Percentiles rank a stretch among this genome's conserved stretches.
phyloP scores from a whole-genome alignment of 495 filamentous ascomycete genomes.

The Penicillium flavigenum region DNA sequence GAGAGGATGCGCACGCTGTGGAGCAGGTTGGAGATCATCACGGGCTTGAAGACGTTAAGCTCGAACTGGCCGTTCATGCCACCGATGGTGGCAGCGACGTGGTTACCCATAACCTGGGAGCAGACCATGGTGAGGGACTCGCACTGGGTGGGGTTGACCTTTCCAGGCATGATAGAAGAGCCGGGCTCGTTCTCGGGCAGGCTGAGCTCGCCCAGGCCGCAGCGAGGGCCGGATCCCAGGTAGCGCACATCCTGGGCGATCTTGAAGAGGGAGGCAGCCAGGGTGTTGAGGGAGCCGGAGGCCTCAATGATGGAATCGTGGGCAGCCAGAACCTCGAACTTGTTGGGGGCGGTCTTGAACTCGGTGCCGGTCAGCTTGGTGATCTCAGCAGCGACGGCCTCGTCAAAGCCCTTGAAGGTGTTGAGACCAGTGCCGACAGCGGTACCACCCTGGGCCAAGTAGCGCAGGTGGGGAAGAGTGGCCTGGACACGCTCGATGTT shows the following conservation, averaged over 20 bases:
- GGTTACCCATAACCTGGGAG: constrained; percentile 96
- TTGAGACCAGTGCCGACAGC: constrained; percentile 97
- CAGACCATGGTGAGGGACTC: constrained; percentile 98
- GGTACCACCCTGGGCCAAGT: constrained; percentile 93
- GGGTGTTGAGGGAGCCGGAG: constrained; percentile 86
- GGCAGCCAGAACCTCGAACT: constrained; percentile 97
- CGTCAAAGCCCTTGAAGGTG: constrained; percentile 94
- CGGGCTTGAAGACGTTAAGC: constrained; percentile 98
- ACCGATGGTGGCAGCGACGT: constrained; percentile 84
- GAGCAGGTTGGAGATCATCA: constrained; percentile 90
- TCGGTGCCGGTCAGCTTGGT: constrained; percentile 85
- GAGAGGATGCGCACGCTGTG: constrained; percentile 84
- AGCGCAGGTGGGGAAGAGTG: constrained; percentile 76
- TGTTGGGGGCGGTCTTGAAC: constrained; percentile 97
- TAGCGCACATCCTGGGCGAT: constrained; percentile 98
- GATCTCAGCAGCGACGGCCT: constrained; percentile 86
- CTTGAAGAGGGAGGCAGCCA: constrained; percentile 91
- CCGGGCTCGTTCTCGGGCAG: constrained; percentile 98
- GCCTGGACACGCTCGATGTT: constrained; percentile 85
- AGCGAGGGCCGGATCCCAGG: constrained; percentile 92
- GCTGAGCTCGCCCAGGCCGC: constrained; percentile 87
- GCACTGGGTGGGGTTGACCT: constrained; percentile 98
- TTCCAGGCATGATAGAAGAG: constrained; percentile 97
- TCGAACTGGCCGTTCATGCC: constrained; percentile 99
- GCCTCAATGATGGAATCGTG: constrained; percentile 97